Evolutionary conservation across 768 basidiomycete species (phyloP).

Genomic region (Cyathus striatus): DNA sequence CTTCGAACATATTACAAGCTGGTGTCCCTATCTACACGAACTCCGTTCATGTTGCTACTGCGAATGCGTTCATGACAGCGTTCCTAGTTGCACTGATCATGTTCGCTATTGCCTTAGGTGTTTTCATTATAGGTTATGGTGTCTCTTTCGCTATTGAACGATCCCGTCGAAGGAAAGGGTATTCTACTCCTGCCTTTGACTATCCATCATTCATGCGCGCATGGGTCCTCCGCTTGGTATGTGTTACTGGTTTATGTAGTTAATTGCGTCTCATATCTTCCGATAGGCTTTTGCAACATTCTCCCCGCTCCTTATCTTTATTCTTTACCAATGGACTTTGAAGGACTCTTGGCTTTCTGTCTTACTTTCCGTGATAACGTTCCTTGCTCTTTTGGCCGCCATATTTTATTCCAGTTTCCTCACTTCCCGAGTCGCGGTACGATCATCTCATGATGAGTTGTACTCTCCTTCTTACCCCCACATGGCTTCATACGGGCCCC

Average conservation of each 20-base stretch:
- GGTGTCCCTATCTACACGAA: constrained; percentile 84
- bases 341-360: constrained; percentile 84
- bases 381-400: constrained; percentile 46
- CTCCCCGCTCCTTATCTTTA: constrained; percentile 70
- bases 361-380: constrained; percentile 68
- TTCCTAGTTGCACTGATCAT: constrained; percentile 72
- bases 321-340: constrained; percentile 89
- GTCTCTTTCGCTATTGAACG: constrained; percentile 28
- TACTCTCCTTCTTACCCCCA: constrained; percentile 23
- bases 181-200: constrained; percentile 9
- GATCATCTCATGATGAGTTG: constrained; percentile 18
- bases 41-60: constrained; percentile 70
- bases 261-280: constrained; percentile 1
- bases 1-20: constrained; percentile 65
- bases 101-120: constrained; percentile 48
- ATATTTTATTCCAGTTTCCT: constrained; percentile 46
- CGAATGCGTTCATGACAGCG: constrained; percentile 88
- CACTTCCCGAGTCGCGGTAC: constrained; percentile 40
- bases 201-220: constrained; percentile 47
- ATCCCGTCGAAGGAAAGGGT: constrained; percentile 12
- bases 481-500: constrained; percentile 44
- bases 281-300: constrained; percentile 57
- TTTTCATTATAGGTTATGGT: constrained; percentile 49
- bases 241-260: constrained; percentile 15
- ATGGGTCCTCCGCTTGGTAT: constrained; percentile 67